Conservation (phyloP, 2,329 filamentous ascomycete genomes). For the Colletotrichum melonis region DNA sequence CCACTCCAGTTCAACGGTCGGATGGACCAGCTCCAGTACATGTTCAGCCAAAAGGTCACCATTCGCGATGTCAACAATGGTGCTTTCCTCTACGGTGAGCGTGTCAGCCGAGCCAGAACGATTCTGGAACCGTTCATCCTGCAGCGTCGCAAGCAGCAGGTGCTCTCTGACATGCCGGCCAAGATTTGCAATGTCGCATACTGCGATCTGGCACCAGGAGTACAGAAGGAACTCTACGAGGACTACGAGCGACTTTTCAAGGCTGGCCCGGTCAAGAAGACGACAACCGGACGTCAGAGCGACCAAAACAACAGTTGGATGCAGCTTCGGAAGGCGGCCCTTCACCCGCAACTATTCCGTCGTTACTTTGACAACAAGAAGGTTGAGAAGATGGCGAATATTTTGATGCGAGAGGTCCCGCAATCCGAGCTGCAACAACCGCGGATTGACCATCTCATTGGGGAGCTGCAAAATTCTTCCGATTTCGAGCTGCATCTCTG, state of each 20-base stretch:
- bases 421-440: conserved; percentile 65
- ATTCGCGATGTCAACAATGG: conserved; percentile 83
- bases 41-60: conserved; percentile 93
- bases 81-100: conserved; percentile 85
- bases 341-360: conserved; percentile 90
- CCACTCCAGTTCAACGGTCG: conserved; percentile 83
- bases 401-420: conserved; percentile 77
- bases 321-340: conserved; percentile 90
- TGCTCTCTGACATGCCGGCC: conserved; percentile 83
- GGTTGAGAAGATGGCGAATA: conserved; percentile 81
- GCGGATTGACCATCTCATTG: conserved; percentile 62
- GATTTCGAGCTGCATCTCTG: conserved; percentile 75
- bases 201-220: conserved; percentile 77
- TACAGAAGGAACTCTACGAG: conserved; percentile 80
- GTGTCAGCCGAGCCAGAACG: conserved; percentile 86
- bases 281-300: conserved; percentile 59
- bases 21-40: conserved; percentile 81
- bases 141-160: conserved; percentile 92
- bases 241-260: conserved; percentile 73
- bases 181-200: conserved; percentile 84
- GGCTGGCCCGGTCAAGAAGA: conserved; percentile 66
- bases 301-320: conserved; percentile 82
- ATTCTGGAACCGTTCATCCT: conserved; percentile 97
- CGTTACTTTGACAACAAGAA: conserved; percentile 81
- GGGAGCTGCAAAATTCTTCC: conserved; percentile 68